phyloP scores from a whole-genome alignment of 805 yeast genomes.

The Jamesozyma spencerorum region DNA sequence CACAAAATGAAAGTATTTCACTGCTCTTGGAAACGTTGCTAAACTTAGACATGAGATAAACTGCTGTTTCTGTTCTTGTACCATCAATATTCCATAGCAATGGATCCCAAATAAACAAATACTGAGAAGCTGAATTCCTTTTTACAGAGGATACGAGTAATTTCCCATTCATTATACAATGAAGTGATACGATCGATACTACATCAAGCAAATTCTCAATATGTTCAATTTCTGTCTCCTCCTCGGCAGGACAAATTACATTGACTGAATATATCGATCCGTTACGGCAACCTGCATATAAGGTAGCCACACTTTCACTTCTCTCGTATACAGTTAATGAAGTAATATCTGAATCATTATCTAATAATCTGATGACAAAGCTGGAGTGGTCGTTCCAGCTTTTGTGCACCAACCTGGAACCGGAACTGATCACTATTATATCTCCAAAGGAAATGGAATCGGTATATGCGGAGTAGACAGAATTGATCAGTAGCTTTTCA shows the following conservation, averaged over 20 bases:
- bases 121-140: neutral
- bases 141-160: constrained; percentile 3
- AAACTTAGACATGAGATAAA: constrained; percentile 12
- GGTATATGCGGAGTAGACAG: neutral
- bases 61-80: neutral
- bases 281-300: constrained; percentile 7
- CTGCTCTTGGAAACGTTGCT: constrained; percentile 13
- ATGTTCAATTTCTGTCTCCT: neutral
- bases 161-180: constrained; percentile 3
- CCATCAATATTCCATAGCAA: constrained; percentile 1
- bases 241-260: too few species aligned
- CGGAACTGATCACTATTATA: neutral
- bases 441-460: neutral
- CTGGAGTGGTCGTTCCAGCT: too few species aligned
- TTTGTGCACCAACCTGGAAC: neutral
- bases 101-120: constrained; percentile 1
- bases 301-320: neutral
- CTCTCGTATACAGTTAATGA: constrained; percentile 3
- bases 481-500: too few species aligned
- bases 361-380: neutral
- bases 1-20: constrained; percentile 13
- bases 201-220: neutral
- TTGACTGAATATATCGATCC: neutral
- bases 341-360: constrained; percentile 8
- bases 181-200: constrained; percentile 5